These are phyloP conservation scores for Syzygium jambos DNA, from an alignment of 345 rosid genomes.

Conservation along the genomic window DNA sequence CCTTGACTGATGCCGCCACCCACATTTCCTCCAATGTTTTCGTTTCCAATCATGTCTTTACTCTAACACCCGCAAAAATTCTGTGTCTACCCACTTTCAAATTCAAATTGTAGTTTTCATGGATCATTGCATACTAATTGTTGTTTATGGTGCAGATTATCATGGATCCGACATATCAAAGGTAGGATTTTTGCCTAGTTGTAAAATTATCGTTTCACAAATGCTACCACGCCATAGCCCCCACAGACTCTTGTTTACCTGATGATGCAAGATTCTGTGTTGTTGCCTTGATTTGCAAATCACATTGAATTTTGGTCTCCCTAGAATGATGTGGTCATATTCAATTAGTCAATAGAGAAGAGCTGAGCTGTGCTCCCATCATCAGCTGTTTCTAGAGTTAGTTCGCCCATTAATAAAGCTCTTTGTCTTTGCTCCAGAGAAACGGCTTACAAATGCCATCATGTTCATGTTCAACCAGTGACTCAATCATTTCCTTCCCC, in stretches of 20 bases:
- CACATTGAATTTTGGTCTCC: not conserved
- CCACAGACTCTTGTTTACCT: not conserved
- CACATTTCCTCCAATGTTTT: not conserved
- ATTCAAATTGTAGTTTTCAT: not conserved
- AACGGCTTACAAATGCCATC: conserved; percentile 1
- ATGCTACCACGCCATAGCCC: not conserved
- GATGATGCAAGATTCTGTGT: not conserved
- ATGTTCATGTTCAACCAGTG: conserved; percentile 23
- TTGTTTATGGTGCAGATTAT: not conserved
- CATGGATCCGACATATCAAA: not conserved
- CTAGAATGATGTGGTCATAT: not conserved
- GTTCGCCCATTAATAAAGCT: not conserved
- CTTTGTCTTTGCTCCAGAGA: conserved; percentile 3
- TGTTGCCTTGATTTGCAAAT: not conserved
- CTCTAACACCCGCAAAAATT: not conserved
- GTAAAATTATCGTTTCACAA: not conserved
- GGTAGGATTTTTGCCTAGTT: conserved; percentile 1
- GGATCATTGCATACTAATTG: not conserved
- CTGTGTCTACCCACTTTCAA: not conserved
- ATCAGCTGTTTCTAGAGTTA: conserved; percentile 3
- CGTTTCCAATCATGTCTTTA: not conserved
- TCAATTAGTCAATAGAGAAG: not conserved
- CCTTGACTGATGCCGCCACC: not conserved
- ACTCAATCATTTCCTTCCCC: conserved; percentile 62
- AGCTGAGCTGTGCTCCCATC: not conserved